Evolutionary conservation across 1,139 yeast species (phyloP).

Genomic region (Yamadazyma taylorii): DNA sequence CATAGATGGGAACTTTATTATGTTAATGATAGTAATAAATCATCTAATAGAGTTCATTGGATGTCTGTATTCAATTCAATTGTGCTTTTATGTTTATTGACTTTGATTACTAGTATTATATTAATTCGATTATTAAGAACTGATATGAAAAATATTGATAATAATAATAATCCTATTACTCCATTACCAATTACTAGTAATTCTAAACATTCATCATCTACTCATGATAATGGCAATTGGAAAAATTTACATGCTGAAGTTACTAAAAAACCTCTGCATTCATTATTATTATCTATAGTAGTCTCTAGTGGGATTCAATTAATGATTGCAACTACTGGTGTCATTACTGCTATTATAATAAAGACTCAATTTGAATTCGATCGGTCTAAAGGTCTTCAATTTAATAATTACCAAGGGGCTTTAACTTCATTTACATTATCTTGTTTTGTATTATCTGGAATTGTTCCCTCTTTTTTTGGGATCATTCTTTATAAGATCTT

Average conservation of each 20-base stretch:
- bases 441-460: conserved; percentile 67
- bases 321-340: conserved; percentile 61
- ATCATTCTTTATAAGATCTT: conserved; percentile 59
- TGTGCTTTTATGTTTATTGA: conserved; percentile 56
- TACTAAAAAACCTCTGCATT: conserved; percentile 48
- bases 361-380: conserved; percentile 31
- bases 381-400: conserved; percentile 26
- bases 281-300: conserved; percentile 52
- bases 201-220: conserved; percentile 2
- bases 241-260: conserved; percentile 55
- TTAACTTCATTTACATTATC: conserved; percentile 55
- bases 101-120: conserved; percentile 64
- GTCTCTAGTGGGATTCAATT: conserved; percentile 76
- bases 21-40: conserved; percentile 50
- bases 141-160: conserved; percentile 26
- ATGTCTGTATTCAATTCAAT: conserved; percentile 65
- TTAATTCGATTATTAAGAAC: conserved; percentile 50
- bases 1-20: conserved; percentile 77
- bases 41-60: conserved; percentile 62
- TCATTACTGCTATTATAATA: conserved; percentile 57
- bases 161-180: conserved; percentile 12
- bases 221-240: conserved; percentile 37
- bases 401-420: conserved; percentile 64
- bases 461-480: conserved; percentile 71
- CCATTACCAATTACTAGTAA: conserved; percentile 18